These are phyloP conservation scores for Albophoma yamanashiensis DNA, from an alignment of 2,329 filamentous ascomycete genomes.

Conservation along the genomic window DNA sequence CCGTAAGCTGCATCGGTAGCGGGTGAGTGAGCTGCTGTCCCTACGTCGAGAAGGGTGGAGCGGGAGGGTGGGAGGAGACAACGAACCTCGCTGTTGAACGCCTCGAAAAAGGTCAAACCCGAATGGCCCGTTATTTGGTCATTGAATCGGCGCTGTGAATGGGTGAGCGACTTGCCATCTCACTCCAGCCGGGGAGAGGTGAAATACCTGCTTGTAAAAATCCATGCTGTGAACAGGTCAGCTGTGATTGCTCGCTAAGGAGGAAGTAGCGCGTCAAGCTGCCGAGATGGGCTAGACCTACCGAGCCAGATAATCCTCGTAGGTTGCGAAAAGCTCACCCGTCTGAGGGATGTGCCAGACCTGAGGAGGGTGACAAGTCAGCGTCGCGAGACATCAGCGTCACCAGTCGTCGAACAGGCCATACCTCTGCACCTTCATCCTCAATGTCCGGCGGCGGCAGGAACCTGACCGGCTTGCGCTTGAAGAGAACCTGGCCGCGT, in stretches of 20 bases:
- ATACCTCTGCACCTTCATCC: constrained; percentile 75
- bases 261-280: not conserved
- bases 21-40: not conserved
- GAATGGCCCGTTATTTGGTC: constrained; percentile 95
- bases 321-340: constrained; percentile 78
- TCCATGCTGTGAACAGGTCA: constrained; percentile 53
- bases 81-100: constrained; percentile 78
- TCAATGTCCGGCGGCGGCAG: constrained; percentile 60
- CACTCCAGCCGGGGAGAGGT: not conserved
- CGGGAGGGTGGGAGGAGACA: constrained; percentile 6
- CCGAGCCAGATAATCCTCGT: constrained; percentile 81
- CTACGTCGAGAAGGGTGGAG: not conserved
- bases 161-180: constrained; percentile 5
- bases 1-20: constrained; percentile 47
- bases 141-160: constrained; percentile 67
- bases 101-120: constrained; percentile 84
- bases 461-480: constrained; percentile 87
- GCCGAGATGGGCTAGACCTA: constrained; percentile 30
- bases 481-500: constrained; percentile 69
- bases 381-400: not conserved
- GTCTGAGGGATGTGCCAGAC: constrained; percentile 89
- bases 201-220: constrained; percentile 73
- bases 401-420: constrained; percentile 13
- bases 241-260: not conserved
- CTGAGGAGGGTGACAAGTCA: constrained; percentile 33